Percentiles rank a stretch among this genome's conserved stretches.
Evolutionary conservation across 1,284 basidiomycete genomes (phyloP).

Genomic region (Wolfiporia cocos): DNA sequence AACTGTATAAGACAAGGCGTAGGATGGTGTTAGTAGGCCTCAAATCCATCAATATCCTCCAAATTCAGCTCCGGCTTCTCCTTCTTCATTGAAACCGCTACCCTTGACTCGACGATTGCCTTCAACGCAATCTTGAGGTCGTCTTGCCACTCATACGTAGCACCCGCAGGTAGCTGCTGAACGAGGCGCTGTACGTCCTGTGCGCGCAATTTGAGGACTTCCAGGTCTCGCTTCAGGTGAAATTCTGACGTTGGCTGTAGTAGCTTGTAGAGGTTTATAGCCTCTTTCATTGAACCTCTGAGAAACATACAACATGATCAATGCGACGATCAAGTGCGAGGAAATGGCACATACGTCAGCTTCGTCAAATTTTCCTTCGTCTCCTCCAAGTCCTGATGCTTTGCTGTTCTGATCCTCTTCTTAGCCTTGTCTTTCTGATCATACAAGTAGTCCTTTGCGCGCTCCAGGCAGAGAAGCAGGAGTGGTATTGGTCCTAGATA

Average conservation of each 20-base stretch:
- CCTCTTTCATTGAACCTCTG: not conserved
- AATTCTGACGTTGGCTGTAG: conserved; percentile 2
- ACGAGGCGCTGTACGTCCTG: conserved; percentile 1
- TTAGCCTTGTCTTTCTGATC: conserved; percentile 23
- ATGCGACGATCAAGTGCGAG: conserved; percentile 4
- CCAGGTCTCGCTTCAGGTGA: conserved; percentile 2
- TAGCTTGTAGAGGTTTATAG: not conserved
- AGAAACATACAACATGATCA: conserved; percentile 4
- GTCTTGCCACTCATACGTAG: conserved; percentile 13
- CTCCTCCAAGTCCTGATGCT: conserved; percentile 12
- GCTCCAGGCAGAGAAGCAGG: conserved; percentile 39
- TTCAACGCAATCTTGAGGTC: conserved; percentile 21
- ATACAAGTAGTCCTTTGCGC: conserved; percentile 21
- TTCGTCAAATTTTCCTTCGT: conserved; percentile 11
- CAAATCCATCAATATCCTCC: conserved; percentile 2
- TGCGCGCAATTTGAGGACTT: not conserved
- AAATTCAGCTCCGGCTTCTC: conserved; percentile 6
- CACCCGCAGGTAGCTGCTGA: conserved; percentile 10
- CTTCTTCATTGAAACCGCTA: conserved; percentile 21
- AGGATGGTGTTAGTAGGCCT: too few species aligned
- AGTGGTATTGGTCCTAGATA: conserved; percentile 47
- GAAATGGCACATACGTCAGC: not conserved
- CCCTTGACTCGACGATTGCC: conserved; percentile 15
- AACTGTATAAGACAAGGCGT: too few species aligned
- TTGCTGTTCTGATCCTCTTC: not conserved